Evolutionary conservation across 192 early-diverging fungal species (phyloP).

Genomic region (Spizellomyces sp.): DNA sequence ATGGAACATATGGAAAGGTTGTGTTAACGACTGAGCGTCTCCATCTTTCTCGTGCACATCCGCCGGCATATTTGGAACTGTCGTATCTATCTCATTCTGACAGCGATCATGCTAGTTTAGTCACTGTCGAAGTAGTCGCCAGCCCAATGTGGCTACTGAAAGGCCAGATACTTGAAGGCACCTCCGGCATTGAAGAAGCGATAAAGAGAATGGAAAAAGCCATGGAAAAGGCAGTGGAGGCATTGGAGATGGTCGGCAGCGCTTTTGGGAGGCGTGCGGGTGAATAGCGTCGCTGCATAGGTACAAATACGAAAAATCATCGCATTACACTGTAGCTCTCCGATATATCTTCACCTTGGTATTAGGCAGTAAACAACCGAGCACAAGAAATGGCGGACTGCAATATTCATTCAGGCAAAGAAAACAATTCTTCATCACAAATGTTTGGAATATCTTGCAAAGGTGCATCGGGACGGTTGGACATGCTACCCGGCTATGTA

Average conservation of each 20-base stretch:
- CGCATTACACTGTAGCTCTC: no score
- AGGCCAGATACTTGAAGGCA: neutral
- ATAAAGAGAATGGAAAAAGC: neutral
- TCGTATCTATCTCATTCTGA: neutral
- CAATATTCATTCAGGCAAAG: no score
- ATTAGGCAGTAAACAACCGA: no score
- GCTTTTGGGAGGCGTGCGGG: conserved; percentile 1
- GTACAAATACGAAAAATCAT: no score
- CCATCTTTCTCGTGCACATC: neutral
- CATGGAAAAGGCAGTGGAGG: neutral
- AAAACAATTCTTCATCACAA: no score
- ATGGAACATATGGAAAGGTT: neutral
- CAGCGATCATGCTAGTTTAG: neutral
- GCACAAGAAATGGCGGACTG: no score
- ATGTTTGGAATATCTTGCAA: no score
- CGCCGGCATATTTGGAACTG: neutral
- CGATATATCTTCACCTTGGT: no score
- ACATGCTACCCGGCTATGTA: no score
- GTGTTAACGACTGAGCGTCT: neutral
- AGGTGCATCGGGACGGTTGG: no score
- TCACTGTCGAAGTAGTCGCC: neutral
- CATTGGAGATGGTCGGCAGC: neutral
- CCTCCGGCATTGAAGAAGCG: neutral
- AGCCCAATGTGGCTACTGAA: neutral
- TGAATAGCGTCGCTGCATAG: no score